Conservation (phyloP, 2,329 filamentous ascomycete genomes). For the Alternaria rosae region DNA sequence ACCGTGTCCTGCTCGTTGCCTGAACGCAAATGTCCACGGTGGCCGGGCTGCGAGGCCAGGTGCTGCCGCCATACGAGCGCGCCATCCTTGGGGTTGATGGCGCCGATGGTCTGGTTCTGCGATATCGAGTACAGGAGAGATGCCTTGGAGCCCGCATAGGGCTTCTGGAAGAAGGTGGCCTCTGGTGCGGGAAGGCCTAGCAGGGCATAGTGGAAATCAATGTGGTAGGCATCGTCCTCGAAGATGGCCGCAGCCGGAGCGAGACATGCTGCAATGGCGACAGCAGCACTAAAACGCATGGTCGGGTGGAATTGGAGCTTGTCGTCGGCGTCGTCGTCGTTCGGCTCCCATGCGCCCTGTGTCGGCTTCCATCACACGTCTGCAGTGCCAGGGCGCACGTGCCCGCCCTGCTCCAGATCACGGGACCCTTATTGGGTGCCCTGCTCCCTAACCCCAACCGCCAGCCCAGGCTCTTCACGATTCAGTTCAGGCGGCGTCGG, state of each 20-base stretch:
- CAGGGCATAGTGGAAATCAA: constrained; percentile 92
- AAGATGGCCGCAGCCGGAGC: constrained; percentile 73
- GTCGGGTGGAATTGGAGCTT: constrained; percentile 28
- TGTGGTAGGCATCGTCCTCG: constrained; percentile 85
- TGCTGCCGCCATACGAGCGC: constrained; percentile 85
- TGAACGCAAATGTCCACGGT: constrained; percentile 66
- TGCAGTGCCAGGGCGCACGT: constrained; percentile 1
- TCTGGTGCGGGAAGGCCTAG: constrained; percentile 81
- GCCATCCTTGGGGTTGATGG: constrained; percentile 87
- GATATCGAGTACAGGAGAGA: constrained; percentile 91
- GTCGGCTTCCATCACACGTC: background rate
- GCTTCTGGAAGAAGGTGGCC: constrained; percentile 94
- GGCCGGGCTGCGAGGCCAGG: constrained; percentile 57
- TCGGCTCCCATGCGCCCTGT: background rate
- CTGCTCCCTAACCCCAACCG: constrained; percentile 2
- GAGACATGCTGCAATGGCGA: constrained; percentile 52
- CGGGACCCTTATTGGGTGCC: background rate
- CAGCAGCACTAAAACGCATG: constrained; percentile 49
- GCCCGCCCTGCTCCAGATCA: constrained; percentile 4
- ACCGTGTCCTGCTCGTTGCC: constrained; percentile 81
- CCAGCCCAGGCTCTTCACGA: background rate
- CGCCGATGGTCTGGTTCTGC: constrained; percentile 82
- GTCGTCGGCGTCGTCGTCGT: constrained; percentile 9
- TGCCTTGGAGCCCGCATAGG: constrained; percentile 80
- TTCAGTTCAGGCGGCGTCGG: constrained; percentile 4